Evolutionary conservation across 78 protist species (phyloP), one percentile per base, ranked within the genome.

Genomic region (Tieghemostelium lacteum): DNA sequence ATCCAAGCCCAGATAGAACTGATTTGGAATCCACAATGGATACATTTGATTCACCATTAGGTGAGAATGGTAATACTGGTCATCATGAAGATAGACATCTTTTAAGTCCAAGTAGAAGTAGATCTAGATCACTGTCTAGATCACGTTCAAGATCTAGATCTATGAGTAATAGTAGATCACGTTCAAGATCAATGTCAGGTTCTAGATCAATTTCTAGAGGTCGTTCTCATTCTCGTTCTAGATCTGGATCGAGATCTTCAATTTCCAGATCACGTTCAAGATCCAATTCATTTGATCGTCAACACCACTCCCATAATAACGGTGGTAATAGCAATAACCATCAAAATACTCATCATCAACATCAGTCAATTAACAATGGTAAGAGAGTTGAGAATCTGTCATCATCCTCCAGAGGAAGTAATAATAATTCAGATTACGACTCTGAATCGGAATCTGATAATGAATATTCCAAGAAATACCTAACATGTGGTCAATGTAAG

Each of bases 351-450:
- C 19, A 33, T 62, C 50, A 3, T 33, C 58, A 8, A 45, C 75
- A 3, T 70, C 75, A 19, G 33, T n/a, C n/a, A n/a, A n/a, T n/a
- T n/a, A 61, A 61, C 31, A 61, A 31, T 61, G 31, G 26, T 28
- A 58, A 19, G 2, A 34, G 14, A 7, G 24, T 12, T 65, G 34
- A 62, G 28, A n/a, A 22, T 66, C 60, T 50, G 0, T 83, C 91
- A 26, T 42, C 69, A 17, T 83, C 91, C n/a, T n/a, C n/a, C n/a
- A n/a, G n/a, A n/a, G n/a, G n/a, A n/a, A n/a, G n/a, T n/a, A n/a
- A n/a, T n/a, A n/a, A n/a, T n/a, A n/a, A n/a, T 14, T 69, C 91
- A 22, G 75, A 83, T 37, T 67, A 60, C 19, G 91, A 83, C 28
- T 12, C 66, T 0, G 87, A 76, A 2, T 71, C 91, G 2, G 62